phyloP scores from a whole-genome alignment of 345 rosid species.

The Salix suchowensis region DNA sequence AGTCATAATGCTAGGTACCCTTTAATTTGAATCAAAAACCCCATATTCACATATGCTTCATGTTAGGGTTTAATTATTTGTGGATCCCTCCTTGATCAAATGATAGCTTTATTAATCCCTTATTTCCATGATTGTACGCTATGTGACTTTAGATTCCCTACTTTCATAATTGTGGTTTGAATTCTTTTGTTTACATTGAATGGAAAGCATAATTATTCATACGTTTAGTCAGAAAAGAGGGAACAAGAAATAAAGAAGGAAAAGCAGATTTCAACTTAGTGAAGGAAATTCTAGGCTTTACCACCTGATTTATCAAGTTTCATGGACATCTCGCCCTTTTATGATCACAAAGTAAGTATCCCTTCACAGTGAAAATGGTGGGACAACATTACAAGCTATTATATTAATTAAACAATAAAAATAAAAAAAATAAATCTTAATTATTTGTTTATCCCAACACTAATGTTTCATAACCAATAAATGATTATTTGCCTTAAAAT shows the following conservation, averaged over 20 bases:
- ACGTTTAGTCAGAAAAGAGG: not conserved
- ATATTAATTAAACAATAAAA: not conserved
- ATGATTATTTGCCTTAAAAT: no score
- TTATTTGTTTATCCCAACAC: no score
- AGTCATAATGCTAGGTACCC: conserved; percentile 12
- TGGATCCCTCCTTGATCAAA: not conserved
- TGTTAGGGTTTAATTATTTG: not conserved
- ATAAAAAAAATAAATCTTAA: no score
- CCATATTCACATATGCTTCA: not conserved
- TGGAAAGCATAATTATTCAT: not conserved
- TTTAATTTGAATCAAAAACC: conserved; percentile 32
- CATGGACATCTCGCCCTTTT: not conserved
- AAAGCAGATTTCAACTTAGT: not conserved
- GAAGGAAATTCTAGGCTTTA: not conserved
- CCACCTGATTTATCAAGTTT: no score
- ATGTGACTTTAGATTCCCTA: not conserved
- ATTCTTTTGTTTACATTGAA: not conserved
- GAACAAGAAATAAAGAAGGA: not conserved
- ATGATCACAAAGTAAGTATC: not conserved
- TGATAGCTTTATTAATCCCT: not conserved
- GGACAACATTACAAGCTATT: not conserved
- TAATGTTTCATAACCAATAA: no score
- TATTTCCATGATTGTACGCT: not conserved
- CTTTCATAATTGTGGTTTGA: not conserved
- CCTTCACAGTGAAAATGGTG: not conserved